Conservation (phyloP, 441 rosid species). For the Rhodomyrtus psidioides region DNA sequence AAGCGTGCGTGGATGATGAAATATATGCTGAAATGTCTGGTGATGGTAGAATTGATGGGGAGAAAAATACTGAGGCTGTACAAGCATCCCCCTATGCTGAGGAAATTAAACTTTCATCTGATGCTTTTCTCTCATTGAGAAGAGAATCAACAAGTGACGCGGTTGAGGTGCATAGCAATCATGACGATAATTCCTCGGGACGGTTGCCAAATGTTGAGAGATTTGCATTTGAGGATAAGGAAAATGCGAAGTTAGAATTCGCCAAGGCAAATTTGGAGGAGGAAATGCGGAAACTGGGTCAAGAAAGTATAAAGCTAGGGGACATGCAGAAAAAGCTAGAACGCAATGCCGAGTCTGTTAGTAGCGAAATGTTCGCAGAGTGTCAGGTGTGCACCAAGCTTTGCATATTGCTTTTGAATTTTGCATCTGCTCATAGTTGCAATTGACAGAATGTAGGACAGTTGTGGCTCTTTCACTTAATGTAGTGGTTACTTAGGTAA, state of each 20-base stretch:
- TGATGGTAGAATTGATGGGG: conserved; percentile 12
- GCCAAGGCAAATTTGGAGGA: conserved; percentile 59
- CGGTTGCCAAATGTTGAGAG: conserved; percentile 12
- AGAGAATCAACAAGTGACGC: conserved; percentile 14
- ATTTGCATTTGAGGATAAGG: conserved; percentile 13
- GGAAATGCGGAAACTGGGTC: conserved; percentile 53
- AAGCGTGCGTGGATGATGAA: conserved; percentile 12
- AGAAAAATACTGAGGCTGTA: conserved; percentile 19
- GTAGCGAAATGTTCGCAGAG: conserved; percentile 92
- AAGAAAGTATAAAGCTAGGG: conserved; percentile 55
- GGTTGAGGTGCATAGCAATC: conserved; percentile 19
- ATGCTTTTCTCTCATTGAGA: conserved; percentile 4
- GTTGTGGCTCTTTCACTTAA: background rate
- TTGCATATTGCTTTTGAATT: background rate
- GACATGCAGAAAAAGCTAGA: conserved; percentile 87
- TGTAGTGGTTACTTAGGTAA: background rate
- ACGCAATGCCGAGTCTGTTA: conserved; percentile 94
- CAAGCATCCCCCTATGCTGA: conserved; percentile 16
- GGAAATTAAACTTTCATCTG: conserved; percentile 17
- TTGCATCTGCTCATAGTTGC: background rate
- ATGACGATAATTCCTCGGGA: conserved; percentile 4
- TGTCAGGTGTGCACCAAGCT: conserved; percentile 52
- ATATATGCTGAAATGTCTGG: conserved; percentile 12
- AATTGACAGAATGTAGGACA: background rate
- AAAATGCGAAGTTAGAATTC: conserved; percentile 21